Evolutionary conservation across 2,329 filamentous ascomycete species (phyloP), one percentile per base, ranked within the genome.

Genomic region (Rhynchosporium graminicola): DNA sequence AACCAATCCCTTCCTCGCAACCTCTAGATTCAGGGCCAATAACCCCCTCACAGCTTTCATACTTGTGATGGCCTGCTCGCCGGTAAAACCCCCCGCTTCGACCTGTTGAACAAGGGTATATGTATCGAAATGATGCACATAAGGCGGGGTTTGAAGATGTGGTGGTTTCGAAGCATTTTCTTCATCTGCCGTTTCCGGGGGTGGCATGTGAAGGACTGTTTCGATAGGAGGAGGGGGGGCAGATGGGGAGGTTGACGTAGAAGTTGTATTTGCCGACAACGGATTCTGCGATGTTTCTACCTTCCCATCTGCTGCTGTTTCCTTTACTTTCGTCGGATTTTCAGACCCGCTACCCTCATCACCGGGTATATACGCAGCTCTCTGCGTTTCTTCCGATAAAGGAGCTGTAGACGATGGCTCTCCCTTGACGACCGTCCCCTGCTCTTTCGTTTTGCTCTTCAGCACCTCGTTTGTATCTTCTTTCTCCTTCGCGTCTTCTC

Each of bases 71-170:
- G 92, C 87, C 76, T 97, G 94, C 0, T 82, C 82, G 50, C 84
- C 80, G 1, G 84, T 86, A 76, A 92, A 97, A 0, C 89, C 89
- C 12, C 87, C 87, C 0, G 78, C 78, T 20, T 87, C 83, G 15
- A 99, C 85, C 70, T 91, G 86, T 72, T 89, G 89, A 15, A 98
- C 95, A 4, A 98, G 83, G 13, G 87, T 88, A 76, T 95, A 99
- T 29, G 89, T 97, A 77, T 99, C 94, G 76, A 99, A 99, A 77
- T 98, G 92, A 78, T 99, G 95, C 40, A 97, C 87, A 73, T 97
- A 96, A 0, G 88, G 90, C 7, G 90, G 85, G 0, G 91, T 84
- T 54, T 86, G 82, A 73, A 90, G 83, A 73, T 92, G 87, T 4
- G 88, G 88, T 28, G 85, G 83, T 68, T 83, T 82, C 54, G 78